Percentiles rank a stretch among this genome's conserved stretches.
These are phyloP conservation scores for Cyberlindnera misumaiensis DNA, from an alignment of 805 yeast genomes.

Conservation along the genomic window DNA sequence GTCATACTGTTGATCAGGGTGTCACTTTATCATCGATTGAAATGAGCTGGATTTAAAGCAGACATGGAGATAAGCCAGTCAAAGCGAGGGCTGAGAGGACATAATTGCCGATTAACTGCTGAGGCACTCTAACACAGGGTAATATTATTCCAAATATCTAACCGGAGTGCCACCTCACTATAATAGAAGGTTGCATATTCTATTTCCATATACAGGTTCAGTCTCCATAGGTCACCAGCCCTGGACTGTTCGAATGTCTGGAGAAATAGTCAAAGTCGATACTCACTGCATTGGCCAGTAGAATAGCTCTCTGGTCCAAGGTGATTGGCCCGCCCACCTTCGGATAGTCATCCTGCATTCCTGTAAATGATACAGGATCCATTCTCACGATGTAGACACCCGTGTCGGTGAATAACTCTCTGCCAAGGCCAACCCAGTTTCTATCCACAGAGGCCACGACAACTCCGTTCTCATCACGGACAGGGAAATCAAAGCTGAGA, in stretches of 20 bases:
- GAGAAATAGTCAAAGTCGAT: constrained; percentile 96
- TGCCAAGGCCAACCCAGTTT: constrained; percentile 91
- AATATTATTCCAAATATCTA: too few relatives aligned
- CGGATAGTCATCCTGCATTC: constrained; percentile 46
- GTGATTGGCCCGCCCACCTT: constrained; percentile 45
- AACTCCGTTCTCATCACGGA: constrained; percentile 47
- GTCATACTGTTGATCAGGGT: too few relatives aligned
- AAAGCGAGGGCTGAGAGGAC: too few relatives aligned
- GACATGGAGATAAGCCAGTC: too few relatives aligned
- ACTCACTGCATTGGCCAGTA: constrained; percentile 83
- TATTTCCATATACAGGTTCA: neutral
- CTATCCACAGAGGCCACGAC: constrained; percentile 77
- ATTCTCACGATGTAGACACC: constrained; percentile 85
- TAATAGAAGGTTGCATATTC: too few relatives aligned
- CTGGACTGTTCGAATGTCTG: constrained; percentile 61
- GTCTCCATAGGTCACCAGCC: constrained; percentile 13
- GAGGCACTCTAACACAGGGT: too few relatives aligned
- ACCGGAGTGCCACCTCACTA: too few relatives aligned
- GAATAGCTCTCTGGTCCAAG: constrained; percentile 76
- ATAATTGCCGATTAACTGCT: too few relatives aligned
- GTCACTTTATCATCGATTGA: too few relatives aligned
- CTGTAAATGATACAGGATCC: constrained; percentile 65
- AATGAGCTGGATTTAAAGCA: too few relatives aligned
- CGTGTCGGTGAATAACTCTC: constrained; percentile 91
- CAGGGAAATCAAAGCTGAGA: constrained; percentile 80